Evolutionary conservation across 345 rosid genomes (phyloP).

Genomic region (Firmiana major): DNA sequence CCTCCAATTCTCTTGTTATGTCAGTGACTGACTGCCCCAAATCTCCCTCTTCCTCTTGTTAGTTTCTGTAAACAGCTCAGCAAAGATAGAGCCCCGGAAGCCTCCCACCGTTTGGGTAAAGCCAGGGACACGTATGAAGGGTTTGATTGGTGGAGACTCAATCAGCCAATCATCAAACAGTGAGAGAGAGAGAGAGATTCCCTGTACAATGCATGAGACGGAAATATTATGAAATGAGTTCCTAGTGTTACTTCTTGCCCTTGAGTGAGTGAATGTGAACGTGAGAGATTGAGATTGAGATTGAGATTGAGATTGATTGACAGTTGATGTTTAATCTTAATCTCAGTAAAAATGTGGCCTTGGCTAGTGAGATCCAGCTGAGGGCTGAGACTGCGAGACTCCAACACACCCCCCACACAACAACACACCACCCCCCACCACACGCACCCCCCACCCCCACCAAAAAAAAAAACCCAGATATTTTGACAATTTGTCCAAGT

Average conservation of each 20-base stretch:
- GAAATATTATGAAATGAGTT: neutral
- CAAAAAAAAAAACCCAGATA: neutral
- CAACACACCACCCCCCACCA: too few species aligned
- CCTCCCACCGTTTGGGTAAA: neutral
- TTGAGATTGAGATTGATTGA: neutral
- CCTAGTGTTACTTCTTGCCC: neutral
- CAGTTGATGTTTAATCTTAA: neutral
- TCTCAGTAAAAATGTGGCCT: neutral
- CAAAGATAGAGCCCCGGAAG: neutral
- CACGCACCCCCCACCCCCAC: too few species aligned
- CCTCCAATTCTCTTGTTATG: neutral
- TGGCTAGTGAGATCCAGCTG: neutral
- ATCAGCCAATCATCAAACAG: neutral
- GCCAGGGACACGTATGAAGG: neutral
- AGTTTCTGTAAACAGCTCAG: constrained; percentile 11
- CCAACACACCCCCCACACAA: neutral
- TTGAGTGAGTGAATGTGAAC: neutral
- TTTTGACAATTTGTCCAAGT: neutral
- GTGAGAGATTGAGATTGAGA: too few species aligned
- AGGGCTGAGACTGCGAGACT: neutral
- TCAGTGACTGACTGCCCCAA: neutral
- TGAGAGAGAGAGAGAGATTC: neutral
- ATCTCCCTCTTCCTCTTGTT: neutral
- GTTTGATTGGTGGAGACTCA: constrained; percentile 2
- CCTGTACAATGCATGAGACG: neutral